Evolutionary conservation across 345 rosid genomes (phyloP).

Genomic region (Ceriops tagal): DNA sequence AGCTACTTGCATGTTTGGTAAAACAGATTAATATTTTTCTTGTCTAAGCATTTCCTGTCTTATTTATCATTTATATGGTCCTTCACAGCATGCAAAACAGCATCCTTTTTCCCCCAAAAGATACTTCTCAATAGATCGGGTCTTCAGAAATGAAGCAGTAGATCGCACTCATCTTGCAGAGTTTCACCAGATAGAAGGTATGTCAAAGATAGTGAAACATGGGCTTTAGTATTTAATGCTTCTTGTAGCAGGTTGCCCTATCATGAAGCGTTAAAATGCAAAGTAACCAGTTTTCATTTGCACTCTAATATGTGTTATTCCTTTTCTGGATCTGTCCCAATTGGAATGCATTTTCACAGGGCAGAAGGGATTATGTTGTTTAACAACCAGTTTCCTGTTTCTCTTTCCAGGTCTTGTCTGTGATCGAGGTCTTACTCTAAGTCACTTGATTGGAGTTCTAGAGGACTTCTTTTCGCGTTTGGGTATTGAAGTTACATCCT

Average conservation of each 20-base stretch:
- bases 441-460: conserved; percentile 83
- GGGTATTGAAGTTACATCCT: conserved; percentile 38
- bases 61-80: neutral
- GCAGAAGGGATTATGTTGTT: neutral
- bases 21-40: no score
- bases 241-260: neutral
- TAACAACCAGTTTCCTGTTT: neutral
- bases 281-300: neutral
- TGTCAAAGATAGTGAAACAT: no score
- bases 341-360: neutral
- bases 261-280: neutral
- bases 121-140: conserved; percentile 94
- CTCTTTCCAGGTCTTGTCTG: conserved; percentile 77
- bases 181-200: conserved; percentile 98
- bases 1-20: no score
- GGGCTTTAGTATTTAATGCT: neutral
- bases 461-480: conserved; percentile 85
- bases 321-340: neutral
- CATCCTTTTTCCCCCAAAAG: conserved; percentile 71
- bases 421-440: conserved; percentile 87
- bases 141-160: conserved; percentile 97
- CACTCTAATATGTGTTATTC: neutral
- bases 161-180: conserved; percentile 96
- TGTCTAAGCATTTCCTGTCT: neutral
- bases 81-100: conserved; percentile 34